These are phyloP conservation scores for Schoenoplectus tabernaemontani DNA, from an alignment of 202 grass and related monocot species.

Conservation along the genomic window DNA sequence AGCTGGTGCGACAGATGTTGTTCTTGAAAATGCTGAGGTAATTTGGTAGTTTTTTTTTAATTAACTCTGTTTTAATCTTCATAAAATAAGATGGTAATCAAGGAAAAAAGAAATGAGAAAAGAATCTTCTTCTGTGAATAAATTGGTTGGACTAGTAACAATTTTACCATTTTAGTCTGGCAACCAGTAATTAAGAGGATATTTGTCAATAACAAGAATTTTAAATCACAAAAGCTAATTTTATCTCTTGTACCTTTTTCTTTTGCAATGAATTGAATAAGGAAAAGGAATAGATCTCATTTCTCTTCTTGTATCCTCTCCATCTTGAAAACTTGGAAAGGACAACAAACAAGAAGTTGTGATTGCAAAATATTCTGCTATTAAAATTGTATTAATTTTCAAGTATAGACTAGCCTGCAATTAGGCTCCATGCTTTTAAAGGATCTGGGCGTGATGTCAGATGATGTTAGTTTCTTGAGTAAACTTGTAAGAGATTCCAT, in stretches of 20 bases:
- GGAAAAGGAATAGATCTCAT: background rate
- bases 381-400: conserved; percentile 20
- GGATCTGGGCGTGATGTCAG: conserved; percentile 88
- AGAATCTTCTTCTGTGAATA: background rate
- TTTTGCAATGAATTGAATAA: background rate
- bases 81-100: background rate
- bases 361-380: conserved; percentile 13
- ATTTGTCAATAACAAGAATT: background rate
- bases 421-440: conserved; percentile 80
- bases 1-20: conserved; percentile 87
- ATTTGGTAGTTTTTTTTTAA: background rate
- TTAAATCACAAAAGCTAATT: background rate
- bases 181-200: background rate
- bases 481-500: conserved; percentile 86
- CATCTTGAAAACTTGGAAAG: background rate
- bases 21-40: conserved; percentile 97
- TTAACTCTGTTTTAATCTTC: background rate
- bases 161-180: background rate
- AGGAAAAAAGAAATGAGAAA: background rate
- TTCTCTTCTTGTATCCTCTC: conserved; percentile 1
- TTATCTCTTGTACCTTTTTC: background rate
- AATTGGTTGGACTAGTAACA: background rate
- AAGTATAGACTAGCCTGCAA: conserved; percentile 67
- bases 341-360: background rate
- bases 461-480: conserved; percentile 93